Conservation (phyloP, 78 protist species). For the Polysphondylium violaceum region DNA sequence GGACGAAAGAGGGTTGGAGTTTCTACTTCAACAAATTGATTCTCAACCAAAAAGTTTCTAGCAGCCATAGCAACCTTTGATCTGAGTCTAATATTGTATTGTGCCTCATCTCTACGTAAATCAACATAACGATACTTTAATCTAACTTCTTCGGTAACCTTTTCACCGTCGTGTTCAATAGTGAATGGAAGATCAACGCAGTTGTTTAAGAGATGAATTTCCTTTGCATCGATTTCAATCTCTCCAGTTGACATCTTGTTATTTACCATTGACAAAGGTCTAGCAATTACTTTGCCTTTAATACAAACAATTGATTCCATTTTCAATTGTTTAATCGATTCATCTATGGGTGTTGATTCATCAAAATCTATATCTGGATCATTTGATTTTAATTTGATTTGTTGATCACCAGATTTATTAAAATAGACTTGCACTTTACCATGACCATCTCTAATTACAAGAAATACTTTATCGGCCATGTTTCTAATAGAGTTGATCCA, state of each 20-base stretch:
- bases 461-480: constrained; percentile 34
- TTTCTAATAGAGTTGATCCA: constrained; percentile 56
- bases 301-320: constrained; percentile 32
- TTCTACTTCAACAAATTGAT: constrained; percentile 89
- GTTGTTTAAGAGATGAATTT: constrained; percentile 5
- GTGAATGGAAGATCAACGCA: constrained; percentile 68
- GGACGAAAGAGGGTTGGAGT: constrained; percentile 91
- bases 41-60: constrained; percentile 4
- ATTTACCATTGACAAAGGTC: constrained; percentile 39
- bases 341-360: not conserved
- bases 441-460: constrained; percentile 63
- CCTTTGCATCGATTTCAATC: constrained; percentile 1
- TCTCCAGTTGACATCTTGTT: constrained; percentile 39
- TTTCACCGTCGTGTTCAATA: constrained; percentile 33
- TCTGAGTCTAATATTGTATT: constrained; percentile 76
- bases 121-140: constrained; percentile 86
- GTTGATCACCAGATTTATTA: not conserved
- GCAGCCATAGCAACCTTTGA: constrained; percentile 32
- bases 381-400: not conserved
- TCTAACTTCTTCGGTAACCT: constrained; percentile 67
- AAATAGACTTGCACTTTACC: constrained; percentile 46
- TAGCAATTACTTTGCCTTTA: constrained; percentile 12
- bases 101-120: constrained; percentile 80
- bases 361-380: not conserved
- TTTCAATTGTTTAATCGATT: constrained; percentile 13